These are phyloP conservation scores for Hansfordia pulvinata DNA, from an alignment of 2,329 filamentous ascomycete species.

Conservation along the genomic window DNA sequence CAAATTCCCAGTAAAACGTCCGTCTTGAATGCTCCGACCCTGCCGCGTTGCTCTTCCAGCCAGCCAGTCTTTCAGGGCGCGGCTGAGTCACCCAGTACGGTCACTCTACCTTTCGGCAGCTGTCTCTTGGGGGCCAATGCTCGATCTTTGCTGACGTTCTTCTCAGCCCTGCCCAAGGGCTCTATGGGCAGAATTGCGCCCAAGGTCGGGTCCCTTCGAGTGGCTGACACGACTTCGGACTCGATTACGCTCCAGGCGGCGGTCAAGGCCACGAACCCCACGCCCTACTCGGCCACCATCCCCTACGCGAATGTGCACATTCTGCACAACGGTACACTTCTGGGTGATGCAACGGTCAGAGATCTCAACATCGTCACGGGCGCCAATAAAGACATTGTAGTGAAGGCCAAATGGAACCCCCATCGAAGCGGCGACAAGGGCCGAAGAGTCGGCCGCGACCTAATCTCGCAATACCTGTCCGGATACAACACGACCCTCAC, in stretches of 20 bases:
- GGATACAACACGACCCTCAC: slow-evolving; percentile 75
- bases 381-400: slow-evolving; percentile 54
- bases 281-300: slow-evolving; percentile 69
- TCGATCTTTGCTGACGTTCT: slow-evolving; percentile 23
- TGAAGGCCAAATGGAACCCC: slow-evolving; percentile 66
- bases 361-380: slow-evolving; percentile 53
- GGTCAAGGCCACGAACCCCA: slow-evolving; percentile 83
- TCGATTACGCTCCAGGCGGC: slow-evolving; percentile 58
- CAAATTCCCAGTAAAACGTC: slow-evolving; percentile 84
- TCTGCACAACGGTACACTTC: slow-evolving; percentile 54
- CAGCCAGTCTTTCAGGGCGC: slow-evolving; percentile 9
- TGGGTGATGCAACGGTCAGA: slow-evolving; percentile 61
- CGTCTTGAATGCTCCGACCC: slow-evolving; percentile 45
- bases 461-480: slow-evolving; percentile 79
- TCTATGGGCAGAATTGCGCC: slow-evolving; percentile 37
- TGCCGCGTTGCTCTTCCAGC: slow-evolving; percentile 21
- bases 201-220: slow-evolving; percentile 55
- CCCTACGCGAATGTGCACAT: slow-evolving; percentile 71
- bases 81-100: too few relatives aligned
- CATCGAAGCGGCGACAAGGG: slow-evolving; percentile 48
- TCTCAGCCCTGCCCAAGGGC: slow-evolving; percentile 43
- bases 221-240: slow-evolving; percentile 58
- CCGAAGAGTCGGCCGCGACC: slow-evolving; percentile 48
- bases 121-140: too few relatives aligned
- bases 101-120: too few relatives aligned